Evolutionary conservation across 2,329 filamentous ascomycete species (phyloP).

Genomic region (Pseudogymnoascus sp.): DNA sequence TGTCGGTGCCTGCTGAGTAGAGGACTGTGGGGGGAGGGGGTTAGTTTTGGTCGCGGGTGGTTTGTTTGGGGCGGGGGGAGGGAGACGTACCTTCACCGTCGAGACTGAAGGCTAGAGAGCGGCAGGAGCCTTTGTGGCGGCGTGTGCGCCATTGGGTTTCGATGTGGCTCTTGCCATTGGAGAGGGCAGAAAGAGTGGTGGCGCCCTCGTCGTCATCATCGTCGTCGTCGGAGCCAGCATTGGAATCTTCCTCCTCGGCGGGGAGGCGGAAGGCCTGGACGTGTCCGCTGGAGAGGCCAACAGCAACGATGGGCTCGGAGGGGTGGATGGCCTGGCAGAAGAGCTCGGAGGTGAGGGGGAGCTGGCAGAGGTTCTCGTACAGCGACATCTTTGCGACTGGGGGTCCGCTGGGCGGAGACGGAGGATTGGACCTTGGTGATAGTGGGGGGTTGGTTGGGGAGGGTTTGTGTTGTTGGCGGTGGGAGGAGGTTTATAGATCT

Average conservation of each 20-base stretch:
- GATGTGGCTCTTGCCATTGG: slow-evolving; percentile 63
- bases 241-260: slow-evolving; percentile 38
- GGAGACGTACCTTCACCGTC: slow-evolving; percentile 59
- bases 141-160: slow-evolving; percentile 79
- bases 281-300: slow-evolving; percentile 77
- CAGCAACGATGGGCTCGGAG: slow-evolving; percentile 70
- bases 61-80: background rate
- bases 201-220: slow-evolving; percentile 32
- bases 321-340: slow-evolving; percentile 87
- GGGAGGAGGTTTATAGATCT: background rate
- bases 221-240: slow-evolving; percentile 40
- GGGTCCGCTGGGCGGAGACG: background rate
- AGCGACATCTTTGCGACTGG: slow-evolving; percentile 30
- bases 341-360: slow-evolving; percentile 77
- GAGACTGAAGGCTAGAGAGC: slow-evolving; percentile 66
- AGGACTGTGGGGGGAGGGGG: slow-evolving; percentile 29
- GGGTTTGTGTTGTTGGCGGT: background rate
- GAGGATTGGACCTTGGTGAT: background rate
- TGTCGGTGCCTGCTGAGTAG: slow-evolving; percentile 57
- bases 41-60: slow-evolving; percentile 13
- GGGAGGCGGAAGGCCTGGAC: slow-evolving; percentile 76
- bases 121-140: slow-evolving; percentile 89
- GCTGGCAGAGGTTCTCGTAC: slow-evolving; percentile 87
- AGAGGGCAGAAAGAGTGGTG: slow-evolving; percentile 36
- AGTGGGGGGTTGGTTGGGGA: background rate